A percentile compares a stretch with the other conserved stretches of the same genome.
phyloP scores from a whole-genome alignment of 2,329 filamentous ascomycete genomes.

The Cercospora sp. region DNA sequence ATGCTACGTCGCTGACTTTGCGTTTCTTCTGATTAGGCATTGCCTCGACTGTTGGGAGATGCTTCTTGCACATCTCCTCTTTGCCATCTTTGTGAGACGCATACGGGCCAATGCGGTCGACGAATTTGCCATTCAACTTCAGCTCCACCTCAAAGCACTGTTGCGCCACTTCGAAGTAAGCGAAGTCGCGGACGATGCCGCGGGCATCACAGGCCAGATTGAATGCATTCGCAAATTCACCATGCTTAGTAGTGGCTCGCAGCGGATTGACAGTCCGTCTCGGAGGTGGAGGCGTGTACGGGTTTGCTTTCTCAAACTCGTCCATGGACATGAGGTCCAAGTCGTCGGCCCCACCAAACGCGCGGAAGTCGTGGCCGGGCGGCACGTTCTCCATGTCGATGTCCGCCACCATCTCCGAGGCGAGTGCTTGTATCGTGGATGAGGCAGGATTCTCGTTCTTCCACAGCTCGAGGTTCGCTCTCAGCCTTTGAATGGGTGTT shows the following conservation, averaged over 20 bases:
- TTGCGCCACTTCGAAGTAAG: slow-evolving; percentile 17
- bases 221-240: slow-evolving; percentile 18
- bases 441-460: not conserved
- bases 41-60: slow-evolving; percentile 3
- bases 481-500: not conserved
- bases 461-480: slow-evolving; percentile 4
- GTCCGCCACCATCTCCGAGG: slow-evolving; percentile 3
- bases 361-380: slow-evolving; percentile 7
- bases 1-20: slow-evolving; percentile 23
- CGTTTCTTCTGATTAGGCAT: slow-evolving; percentile 27
- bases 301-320: slow-evolving; percentile 28
- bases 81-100: slow-evolving; percentile 47
- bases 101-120: slow-evolving; percentile 34
- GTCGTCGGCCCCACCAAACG: not conserved
- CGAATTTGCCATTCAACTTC: slow-evolving; percentile 14
- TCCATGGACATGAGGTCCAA: slow-evolving; percentile 25
- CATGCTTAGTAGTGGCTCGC: slow-evolving; percentile 15
- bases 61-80: slow-evolving; percentile 40
- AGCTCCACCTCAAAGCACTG: slow-evolving; percentile 23
- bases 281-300: slow-evolving; percentile 23
- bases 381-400: slow-evolving; percentile 11
- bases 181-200: slow-evolving; percentile 22
- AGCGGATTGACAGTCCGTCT: slow-evolving; percentile 9
- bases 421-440: not conserved
- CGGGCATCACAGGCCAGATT: slow-evolving; percentile 23